These are phyloP conservation scores for Epichloe elymi DNA, from an alignment of 2,329 filamentous ascomycete species.

Conservation along the genomic window DNA sequence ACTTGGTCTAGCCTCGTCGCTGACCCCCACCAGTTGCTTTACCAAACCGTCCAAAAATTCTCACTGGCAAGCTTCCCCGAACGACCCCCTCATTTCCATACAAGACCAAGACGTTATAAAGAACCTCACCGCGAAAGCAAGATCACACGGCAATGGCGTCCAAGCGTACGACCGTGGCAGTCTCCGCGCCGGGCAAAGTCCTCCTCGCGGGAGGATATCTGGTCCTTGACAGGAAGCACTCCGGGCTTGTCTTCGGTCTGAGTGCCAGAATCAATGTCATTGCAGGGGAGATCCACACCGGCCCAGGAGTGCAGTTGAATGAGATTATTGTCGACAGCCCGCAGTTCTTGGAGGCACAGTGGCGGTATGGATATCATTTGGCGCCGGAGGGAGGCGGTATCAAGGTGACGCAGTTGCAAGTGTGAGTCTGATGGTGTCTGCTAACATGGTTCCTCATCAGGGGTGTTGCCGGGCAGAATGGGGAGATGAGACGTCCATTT, in stretches of 20 bases:
- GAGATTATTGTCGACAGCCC: constrained; percentile 83
- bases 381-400: constrained; percentile 64
- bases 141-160: background rate
- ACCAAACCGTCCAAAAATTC: background rate
- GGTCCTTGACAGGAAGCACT: constrained; percentile 78
- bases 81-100: background rate
- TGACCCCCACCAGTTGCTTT: background rate
- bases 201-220: constrained; percentile 90
- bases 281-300: constrained; percentile 42
- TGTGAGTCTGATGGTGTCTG: constrained; percentile 40
- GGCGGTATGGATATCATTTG: constrained; percentile 72
- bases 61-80: background rate
- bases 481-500: no score
- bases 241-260: constrained; percentile 58
- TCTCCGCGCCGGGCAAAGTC: constrained; percentile 94
- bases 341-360: constrained; percentile 76
- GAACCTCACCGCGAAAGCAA: background rate
- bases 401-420: constrained; percentile 63
- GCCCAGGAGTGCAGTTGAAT: constrained; percentile 47
- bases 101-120: no score
- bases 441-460: no score
- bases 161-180: constrained; percentile 33
- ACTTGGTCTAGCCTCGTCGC: background rate
- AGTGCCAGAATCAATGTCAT: constrained; percentile 55
- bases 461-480: no score